phyloP scores from a whole-genome alignment of 495 filamentous ascomycete species.

The Neurospora hispaniola region DNA sequence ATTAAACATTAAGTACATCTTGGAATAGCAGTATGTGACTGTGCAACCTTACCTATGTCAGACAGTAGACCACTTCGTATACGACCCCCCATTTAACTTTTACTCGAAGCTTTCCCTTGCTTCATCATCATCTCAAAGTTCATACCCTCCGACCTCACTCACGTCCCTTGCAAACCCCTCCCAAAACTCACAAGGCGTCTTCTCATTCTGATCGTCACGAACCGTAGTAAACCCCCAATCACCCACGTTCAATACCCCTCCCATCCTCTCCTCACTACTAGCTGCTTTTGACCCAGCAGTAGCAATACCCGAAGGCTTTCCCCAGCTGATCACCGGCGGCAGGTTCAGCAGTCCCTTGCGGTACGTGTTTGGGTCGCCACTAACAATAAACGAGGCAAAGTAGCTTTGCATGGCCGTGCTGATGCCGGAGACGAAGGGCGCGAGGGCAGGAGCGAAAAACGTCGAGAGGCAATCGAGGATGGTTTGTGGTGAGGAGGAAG shows the following conservation, averaged over 20 bases:
- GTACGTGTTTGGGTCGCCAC: slow-evolving; percentile 29
- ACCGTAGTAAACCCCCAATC: slow-evolving; percentile 25
- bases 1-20: not conserved
- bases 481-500: not conserved
- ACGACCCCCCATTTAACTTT: not conserved
- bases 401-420: slow-evolving; percentile 31
- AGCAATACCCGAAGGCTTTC: slow-evolving; percentile 10
- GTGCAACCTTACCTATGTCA: too few species aligned
- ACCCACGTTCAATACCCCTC: slow-evolving; percentile 25
- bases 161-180: slow-evolving; percentile 21
- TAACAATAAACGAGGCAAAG: slow-evolving; percentile 26
- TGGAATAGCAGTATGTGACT: not conserved
- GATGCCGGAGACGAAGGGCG: slow-evolving; percentile 21
- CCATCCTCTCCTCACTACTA: slow-evolving; percentile 14
- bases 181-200: slow-evolving; percentile 30
- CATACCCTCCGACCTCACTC: slow-evolving; percentile 28
- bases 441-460: slow-evolving; percentile 24
- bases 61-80: not conserved
- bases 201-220: slow-evolving; percentile 22
- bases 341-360: slow-evolving; percentile 21
- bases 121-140: not conserved
- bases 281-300: not conserved
- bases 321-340: slow-evolving; percentile 27
- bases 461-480: slow-evolving; percentile 21
- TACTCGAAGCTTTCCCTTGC: not conserved